These are phyloP conservation scores for Neurospora crassa DNA, from an alignment of 2,329 filamentous ascomycete species.

Conservation along the genomic window DNA sequence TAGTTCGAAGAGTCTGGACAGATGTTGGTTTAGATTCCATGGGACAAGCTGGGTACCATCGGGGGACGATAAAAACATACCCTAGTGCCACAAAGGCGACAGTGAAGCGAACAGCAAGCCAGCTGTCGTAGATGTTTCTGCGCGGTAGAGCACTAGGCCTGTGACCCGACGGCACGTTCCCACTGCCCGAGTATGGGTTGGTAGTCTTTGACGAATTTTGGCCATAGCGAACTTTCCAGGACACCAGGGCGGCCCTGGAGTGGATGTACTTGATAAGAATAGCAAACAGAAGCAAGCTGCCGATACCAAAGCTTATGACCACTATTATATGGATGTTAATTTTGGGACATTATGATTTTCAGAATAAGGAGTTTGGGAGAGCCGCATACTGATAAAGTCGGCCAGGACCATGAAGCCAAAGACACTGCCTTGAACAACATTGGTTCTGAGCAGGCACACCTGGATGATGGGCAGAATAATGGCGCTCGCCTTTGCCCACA, in stretches of 20 bases:
- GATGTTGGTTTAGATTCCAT: not conserved
- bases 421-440: constrained; percentile 8
- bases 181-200: constrained; percentile 3
- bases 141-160: constrained; percentile 5
- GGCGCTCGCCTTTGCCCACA: constrained; percentile 11
- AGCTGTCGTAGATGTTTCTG: constrained; percentile 33
- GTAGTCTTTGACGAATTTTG: constrained; percentile 9
- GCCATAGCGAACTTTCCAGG: constrained; percentile 25
- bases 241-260: constrained; percentile 23
- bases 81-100: constrained; percentile 32
- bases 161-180: constrained; percentile 1
- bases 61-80: constrained; percentile 16
- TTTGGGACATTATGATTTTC: not conserved
- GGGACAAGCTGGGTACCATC: not conserved
- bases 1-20: constrained; percentile 25
- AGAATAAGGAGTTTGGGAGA: too few relatives aligned
- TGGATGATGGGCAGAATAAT: constrained; percentile 11
- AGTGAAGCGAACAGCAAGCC: constrained; percentile 34
- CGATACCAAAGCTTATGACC: constrained; percentile 27
- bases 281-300: constrained; percentile 27
- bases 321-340: constrained; percentile 21
- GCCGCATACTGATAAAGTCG: constrained; percentile 14
- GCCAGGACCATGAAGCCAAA: constrained; percentile 14
- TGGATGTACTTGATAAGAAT: constrained; percentile 32
- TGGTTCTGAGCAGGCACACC: constrained; percentile 13